Percentiles rank a stretch among this genome's conserved stretches.
phyloP scores from a whole-genome alignment of 2,329 filamentous ascomycete species.

The Colletotrichum sp. region DNA sequence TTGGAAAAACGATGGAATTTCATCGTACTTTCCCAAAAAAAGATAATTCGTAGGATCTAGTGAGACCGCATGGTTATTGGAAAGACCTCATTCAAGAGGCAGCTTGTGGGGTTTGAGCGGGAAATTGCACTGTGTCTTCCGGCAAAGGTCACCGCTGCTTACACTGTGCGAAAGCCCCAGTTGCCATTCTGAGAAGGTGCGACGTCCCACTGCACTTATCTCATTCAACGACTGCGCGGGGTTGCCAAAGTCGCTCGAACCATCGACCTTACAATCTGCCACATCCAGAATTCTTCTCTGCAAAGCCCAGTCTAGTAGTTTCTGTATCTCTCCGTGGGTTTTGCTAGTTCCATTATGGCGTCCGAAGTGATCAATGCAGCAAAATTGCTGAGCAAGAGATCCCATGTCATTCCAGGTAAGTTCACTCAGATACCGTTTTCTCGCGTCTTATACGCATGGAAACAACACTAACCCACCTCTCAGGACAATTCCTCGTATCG shows the following conservation, averaged over 20 bases:
- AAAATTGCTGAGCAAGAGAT: slow-evolving; percentile 43
- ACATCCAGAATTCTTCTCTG: background rate
- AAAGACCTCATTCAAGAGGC: background rate
- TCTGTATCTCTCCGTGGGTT: background rate
- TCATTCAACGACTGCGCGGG: slow-evolving; percentile 1
- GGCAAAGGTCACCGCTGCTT: background rate
- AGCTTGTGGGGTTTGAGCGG: background rate
- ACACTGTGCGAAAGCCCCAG: slow-evolving; percentile 4
- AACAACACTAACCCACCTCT: background rate
- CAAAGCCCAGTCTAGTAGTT: background rate
- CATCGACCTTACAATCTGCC: background rate
- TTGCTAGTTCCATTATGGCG: background rate
- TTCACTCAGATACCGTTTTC: background rate
- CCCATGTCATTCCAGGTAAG: slow-evolving; percentile 41
- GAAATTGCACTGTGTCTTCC: background rate
- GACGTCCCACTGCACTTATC: slow-evolving; percentile 6
- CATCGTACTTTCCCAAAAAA: background rate
- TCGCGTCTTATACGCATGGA: background rate
- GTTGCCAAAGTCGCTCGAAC: background rate
- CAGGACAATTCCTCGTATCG: slow-evolving; percentile 76
- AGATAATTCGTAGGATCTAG: background rate
- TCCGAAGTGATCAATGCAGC: slow-evolving; percentile 35
- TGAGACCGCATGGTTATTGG: background rate
- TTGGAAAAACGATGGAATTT: background rate
- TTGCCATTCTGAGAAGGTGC: slow-evolving; percentile 16